A percentile compares a stretch with the other conserved stretches of the same genome.
phyloP scores from a whole-genome alignment of 352 stramenopile species.

The Pythium myriotylum region DNA sequence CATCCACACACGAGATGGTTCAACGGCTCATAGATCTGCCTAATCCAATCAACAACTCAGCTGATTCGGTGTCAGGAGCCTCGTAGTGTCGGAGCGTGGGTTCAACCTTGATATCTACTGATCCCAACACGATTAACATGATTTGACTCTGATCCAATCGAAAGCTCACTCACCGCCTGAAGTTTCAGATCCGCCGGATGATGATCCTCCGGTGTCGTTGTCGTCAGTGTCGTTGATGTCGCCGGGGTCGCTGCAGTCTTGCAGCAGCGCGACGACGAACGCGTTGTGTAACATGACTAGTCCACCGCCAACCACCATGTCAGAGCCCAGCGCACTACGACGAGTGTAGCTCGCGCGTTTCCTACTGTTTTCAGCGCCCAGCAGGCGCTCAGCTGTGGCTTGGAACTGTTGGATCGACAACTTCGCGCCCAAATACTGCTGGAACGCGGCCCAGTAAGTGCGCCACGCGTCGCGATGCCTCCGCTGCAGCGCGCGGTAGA shows the following conservation, averaged over 20 bases:
- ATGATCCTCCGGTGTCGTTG: constrained; percentile 13
- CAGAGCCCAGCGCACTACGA: not conserved
- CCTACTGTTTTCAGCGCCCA: constrained; percentile 52
- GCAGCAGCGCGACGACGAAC: constrained; percentile 59
- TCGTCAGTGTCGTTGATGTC: constrained; percentile 8
- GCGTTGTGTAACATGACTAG: constrained; percentile 60
- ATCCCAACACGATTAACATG: not conserved
- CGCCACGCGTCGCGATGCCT: constrained; percentile 51
- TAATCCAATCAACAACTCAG: constrained; percentile 57
- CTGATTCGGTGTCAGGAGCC: constrained; percentile 50
- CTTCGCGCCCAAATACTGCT: constrained; percentile 55
- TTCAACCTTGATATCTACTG: constrained; percentile 18
- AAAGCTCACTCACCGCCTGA: constrained; percentile 37
- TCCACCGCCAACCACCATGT: not conserved
- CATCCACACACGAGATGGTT: not conserved
- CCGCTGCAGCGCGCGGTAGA: constrained; percentile 64
- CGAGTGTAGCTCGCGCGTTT: too few relatives aligned
- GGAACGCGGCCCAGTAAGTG: constrained; percentile 62
- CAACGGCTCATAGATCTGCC: constrained; percentile 27
- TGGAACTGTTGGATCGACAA: constrained; percentile 66
- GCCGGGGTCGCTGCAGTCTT: constrained; percentile 28
- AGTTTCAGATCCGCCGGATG: constrained; percentile 8
- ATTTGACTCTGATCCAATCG: too few relatives aligned
- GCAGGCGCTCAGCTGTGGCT: constrained; percentile 38
- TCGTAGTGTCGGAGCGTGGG: constrained; percentile 16